Evolutionary conservation across 1,139 yeast genomes (phyloP).

Genomic region (Diutina rugosa): DNA sequence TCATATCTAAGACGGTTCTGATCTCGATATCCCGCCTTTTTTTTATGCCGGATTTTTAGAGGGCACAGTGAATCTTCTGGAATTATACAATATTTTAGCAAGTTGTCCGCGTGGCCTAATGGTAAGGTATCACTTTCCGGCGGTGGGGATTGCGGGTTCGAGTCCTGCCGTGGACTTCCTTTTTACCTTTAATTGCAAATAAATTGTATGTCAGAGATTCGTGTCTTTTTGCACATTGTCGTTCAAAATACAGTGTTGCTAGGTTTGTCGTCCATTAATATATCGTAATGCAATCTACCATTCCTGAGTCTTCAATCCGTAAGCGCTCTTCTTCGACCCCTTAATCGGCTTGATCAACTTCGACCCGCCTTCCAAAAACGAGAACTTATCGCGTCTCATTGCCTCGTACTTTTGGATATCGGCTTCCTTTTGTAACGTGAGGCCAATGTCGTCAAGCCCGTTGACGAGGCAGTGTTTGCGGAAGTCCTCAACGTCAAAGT

Average conservation of each 20-base stretch:
- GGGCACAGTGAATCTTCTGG: too few species aligned
- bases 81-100: neutral
- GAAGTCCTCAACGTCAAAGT: conserved; percentile 80
- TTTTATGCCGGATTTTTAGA: too few species aligned
- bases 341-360: conserved; percentile 50
- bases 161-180: neutral
- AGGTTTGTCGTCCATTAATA: neutral
- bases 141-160: neutral
- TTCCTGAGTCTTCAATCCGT: conserved; percentile 64
- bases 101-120: neutral
- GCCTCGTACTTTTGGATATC: conserved; percentile 63
- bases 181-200: neutral
- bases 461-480: conserved; percentile 90
- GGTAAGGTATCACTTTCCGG: neutral
- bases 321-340: conserved; percentile 59
- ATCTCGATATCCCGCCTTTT: too few species aligned
- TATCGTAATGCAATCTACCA: conserved; percentile 35
- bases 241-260: too few species aligned
- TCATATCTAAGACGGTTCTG: too few species aligned
- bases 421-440: conserved; percentile 82
- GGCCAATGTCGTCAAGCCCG: conserved; percentile 94
- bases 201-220: too few species aligned
- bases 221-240: too few species aligned
- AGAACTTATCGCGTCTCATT: conserved; percentile 62
- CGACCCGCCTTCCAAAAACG: conserved; percentile 86